phyloP scores from a whole-genome alignment of 306 rosid species.

The Quercus berberidifolia region DNA sequence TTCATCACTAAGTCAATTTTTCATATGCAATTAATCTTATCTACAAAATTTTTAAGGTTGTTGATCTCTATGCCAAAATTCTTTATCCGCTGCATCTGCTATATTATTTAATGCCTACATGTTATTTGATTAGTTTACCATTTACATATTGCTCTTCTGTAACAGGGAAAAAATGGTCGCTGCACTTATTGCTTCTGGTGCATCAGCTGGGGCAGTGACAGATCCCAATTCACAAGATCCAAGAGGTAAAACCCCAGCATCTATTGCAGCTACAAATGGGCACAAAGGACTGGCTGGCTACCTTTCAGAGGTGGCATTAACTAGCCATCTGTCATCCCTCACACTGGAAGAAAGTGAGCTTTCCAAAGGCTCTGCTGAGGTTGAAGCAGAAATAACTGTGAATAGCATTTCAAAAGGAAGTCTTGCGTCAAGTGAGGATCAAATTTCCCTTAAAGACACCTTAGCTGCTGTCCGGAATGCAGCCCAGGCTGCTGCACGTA shows the following conservation, averaged over 20 bases:
- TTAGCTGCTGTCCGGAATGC: slow-evolving; percentile 88
- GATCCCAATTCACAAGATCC: slow-evolving; percentile 78
- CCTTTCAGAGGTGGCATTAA: slow-evolving; percentile 79
- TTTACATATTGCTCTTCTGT: slow-evolving; percentile 24
- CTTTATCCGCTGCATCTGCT: not conserved
- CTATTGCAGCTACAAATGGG: slow-evolving; percentile 67
- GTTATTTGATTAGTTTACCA: slow-evolving; percentile 1
- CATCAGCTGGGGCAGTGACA: slow-evolving; percentile 96
- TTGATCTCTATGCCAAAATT: not conserved
- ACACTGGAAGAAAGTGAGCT: slow-evolving; percentile 65
- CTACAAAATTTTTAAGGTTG: not conserved
- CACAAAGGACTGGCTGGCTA: slow-evolving; percentile 97
- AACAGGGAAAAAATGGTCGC: slow-evolving; percentile 91
- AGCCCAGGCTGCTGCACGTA: slow-evolving; percentile 87
- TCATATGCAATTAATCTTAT: not conserved
- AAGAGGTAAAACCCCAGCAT: slow-evolving; percentile 76
- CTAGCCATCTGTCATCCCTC: slow-evolving; percentile 88
- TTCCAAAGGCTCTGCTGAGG: slow-evolving; percentile 61
- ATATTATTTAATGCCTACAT: not conserved
- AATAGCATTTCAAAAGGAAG: slow-evolving; percentile 46
- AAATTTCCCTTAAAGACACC: slow-evolving; percentile 47
- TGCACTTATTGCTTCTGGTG: slow-evolving; percentile 81
- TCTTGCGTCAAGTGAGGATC: slow-evolving; percentile 48
- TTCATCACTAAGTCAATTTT: too few species aligned
- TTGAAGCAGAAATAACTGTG: slow-evolving; percentile 64